A percentile compares a stretch with the other conserved stretches of the same genome.
Evolutionary conservation across 139 green algal genomes (phyloP).

Genomic region (Mesostigma viride): DNA sequence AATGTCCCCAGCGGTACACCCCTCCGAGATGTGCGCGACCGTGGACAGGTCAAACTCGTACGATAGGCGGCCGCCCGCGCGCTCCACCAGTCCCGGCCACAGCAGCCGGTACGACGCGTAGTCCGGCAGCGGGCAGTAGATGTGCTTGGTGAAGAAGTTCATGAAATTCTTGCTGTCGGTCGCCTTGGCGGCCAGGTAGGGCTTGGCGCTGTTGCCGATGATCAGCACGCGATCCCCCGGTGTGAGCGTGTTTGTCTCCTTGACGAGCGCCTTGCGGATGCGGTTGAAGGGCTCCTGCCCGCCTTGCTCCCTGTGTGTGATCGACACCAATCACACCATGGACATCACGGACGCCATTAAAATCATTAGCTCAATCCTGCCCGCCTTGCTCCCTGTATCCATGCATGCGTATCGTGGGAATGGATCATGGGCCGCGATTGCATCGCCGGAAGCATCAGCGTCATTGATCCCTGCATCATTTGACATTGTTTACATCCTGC

Average conservation of each 20-base stretch:
- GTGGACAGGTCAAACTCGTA: slow-evolving; percentile 64
- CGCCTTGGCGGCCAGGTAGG: slow-evolving; percentile 40
- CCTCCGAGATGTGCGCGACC: slow-evolving; percentile 50
- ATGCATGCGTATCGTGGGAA: no score
- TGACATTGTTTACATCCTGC: no score
- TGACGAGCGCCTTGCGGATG: slow-evolving; percentile 80
- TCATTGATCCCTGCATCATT: no score
- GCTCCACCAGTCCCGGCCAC: slow-evolving; percentile 9
- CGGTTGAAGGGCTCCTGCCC: slow-evolving; percentile 32
- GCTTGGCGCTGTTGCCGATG: slow-evolving; percentile 53
- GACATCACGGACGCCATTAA: no score
- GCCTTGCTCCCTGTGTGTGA: slow-evolving; percentile 58
- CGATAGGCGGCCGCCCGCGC: slow-evolving; percentile 15
- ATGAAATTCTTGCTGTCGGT: slow-evolving; percentile 69
- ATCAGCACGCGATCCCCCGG: slow-evolving; percentile 56
- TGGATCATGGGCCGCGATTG: no score
- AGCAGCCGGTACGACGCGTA: slow-evolving; percentile 50
- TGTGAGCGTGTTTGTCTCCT: slow-evolving; percentile 45
- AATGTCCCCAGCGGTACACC: slow-evolving; percentile 40
- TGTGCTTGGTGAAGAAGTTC: slow-evolving; percentile 60
- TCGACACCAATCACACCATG: no score
- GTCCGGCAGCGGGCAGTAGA: slow-evolving; percentile 69
- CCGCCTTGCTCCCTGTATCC: no score
- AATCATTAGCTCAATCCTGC: no score
- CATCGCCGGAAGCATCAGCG: no score